A percentile compares a stretch with the other conserved stretches of the same genome.
phyloP scores from a whole-genome alignment of 2,329 filamentous ascomycete genomes.

The Colletotrichum sp. region DNA sequence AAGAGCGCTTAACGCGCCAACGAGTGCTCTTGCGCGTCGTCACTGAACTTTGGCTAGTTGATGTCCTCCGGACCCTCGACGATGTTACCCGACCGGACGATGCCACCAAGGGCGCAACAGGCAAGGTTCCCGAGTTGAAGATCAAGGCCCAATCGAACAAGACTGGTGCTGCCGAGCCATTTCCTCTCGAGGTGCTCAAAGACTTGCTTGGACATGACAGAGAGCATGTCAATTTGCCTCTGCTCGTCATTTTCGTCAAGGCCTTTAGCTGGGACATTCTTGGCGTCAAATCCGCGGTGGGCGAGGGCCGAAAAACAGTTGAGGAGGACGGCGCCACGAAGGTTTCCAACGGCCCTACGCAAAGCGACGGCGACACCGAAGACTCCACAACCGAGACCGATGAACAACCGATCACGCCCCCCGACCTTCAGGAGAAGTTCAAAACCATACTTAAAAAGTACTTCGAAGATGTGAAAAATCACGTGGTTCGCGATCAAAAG shows the following conservation, averaged over 20 bases:
- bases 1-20: constrained; percentile 87
- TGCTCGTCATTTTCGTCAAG: constrained; percentile 95
- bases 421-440: constrained; percentile 85
- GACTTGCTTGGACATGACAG: constrained; percentile 93
- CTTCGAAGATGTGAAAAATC: constrained; percentile 89
- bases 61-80: constrained; percentile 81
- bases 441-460: constrained; percentile 85
- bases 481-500: constrained; percentile 91
- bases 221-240: constrained; percentile 87
- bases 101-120: constrained; percentile 62
- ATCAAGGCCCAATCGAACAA: constrained; percentile 62
- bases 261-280: constrained; percentile 95
- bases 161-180: constrained; percentile 80
- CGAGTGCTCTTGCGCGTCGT: constrained; percentile 86
- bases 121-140: constrained; percentile 68
- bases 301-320: constrained; percentile 82
- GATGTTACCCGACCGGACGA: constrained; percentile 68
- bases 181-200: constrained; percentile 96
- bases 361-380: background rate
- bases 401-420: constrained; percentile 73
- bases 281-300: constrained; percentile 73
- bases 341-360: constrained; percentile 26
- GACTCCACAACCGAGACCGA: constrained; percentile 41
- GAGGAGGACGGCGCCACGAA: constrained; percentile 79
- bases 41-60: constrained; percentile 95